phyloP scores from a whole-genome alignment of 129 eudicot genomes.

The Flaveria sonorensis region DNA sequence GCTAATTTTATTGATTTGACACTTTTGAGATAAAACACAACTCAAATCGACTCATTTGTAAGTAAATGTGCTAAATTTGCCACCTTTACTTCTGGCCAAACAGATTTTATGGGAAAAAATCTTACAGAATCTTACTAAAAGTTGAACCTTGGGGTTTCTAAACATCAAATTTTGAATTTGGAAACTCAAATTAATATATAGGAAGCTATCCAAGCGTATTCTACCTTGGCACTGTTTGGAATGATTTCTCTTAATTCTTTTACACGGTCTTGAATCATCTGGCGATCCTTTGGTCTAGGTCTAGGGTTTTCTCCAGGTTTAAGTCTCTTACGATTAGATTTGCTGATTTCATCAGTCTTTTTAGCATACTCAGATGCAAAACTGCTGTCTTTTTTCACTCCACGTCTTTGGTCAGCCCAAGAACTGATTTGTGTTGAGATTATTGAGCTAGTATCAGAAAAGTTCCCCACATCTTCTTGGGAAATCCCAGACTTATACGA shows the following conservation, averaged over 20 bases:
- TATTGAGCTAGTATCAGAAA: constrained; percentile 51
- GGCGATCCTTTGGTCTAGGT: constrained; percentile 97
- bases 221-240: constrained; percentile 87
- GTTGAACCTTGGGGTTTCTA: too few species aligned
- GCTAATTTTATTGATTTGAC: too few species aligned
- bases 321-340: constrained; percentile 75
- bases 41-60: not conserved
- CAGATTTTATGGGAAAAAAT: not conserved
- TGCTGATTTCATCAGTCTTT: constrained; percentile 57
- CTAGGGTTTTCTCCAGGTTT: constrained; percentile 92
- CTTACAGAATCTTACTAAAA: not conserved
- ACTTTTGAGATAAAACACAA: too few species aligned
- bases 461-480: constrained; percentile 50
- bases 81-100: not conserved
- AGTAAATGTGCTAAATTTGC: not conserved
- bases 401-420: constrained; percentile 52
- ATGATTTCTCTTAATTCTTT: constrained; percentile 88
- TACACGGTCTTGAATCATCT: constrained; percentile 98
- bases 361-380: constrained; percentile 53
- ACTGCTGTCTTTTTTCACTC: constrained; percentile 41
- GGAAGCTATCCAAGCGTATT: not conserved
- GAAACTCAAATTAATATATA: not conserved
- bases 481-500: constrained; percentile 48
- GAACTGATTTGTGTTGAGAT: constrained; percentile 70
- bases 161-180: not conserved